A percentile compares a stretch with the other conserved stretches of the same genome.
Conservation (phyloP, 306 rosid genomes). For the Inga leiocalycina region DNA sequence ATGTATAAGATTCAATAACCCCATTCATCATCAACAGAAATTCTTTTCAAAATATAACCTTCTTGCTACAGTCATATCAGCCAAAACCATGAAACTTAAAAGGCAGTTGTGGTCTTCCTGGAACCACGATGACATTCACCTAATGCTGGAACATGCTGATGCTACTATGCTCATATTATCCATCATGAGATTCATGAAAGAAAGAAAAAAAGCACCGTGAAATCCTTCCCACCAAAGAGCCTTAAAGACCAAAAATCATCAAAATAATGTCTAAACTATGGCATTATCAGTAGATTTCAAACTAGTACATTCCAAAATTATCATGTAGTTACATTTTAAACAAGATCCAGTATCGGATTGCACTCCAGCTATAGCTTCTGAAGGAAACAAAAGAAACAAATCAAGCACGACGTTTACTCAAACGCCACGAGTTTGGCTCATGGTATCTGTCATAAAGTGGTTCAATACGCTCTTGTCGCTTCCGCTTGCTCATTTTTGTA, state of each 20-base stretch:
- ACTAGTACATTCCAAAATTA: neutral
- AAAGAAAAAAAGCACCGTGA: neutral
- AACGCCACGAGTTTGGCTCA: slow-evolving; percentile 93
- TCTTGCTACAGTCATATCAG: neutral
- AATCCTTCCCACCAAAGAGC: neutral
- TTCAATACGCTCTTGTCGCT: slow-evolving; percentile 81
- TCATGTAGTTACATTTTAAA: slow-evolving; percentile 11
- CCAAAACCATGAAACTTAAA: neutral
- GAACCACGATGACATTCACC: neutral
- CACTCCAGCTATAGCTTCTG: slow-evolving; percentile 12
- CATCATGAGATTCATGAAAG: neutral
- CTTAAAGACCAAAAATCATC: neutral
- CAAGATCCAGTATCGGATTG: neutral
- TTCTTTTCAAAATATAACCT: neutral
- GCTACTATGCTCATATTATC: neutral
- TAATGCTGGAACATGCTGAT: neutral
- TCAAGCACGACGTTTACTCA: slow-evolving; percentile 85
- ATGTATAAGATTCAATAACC: neutral
- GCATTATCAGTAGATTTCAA: slow-evolving; percentile 7
- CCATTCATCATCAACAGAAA: neutral
- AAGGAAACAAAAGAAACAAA: slow-evolving; percentile 25
- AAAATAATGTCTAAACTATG: neutral
- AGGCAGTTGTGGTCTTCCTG: neutral
- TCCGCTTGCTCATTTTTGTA: slow-evolving; percentile 80
- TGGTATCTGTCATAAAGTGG: slow-evolving; percentile 89